Conservation (phyloP, 352 stramenopile species). For the Globisporangium paddicum region DNA sequence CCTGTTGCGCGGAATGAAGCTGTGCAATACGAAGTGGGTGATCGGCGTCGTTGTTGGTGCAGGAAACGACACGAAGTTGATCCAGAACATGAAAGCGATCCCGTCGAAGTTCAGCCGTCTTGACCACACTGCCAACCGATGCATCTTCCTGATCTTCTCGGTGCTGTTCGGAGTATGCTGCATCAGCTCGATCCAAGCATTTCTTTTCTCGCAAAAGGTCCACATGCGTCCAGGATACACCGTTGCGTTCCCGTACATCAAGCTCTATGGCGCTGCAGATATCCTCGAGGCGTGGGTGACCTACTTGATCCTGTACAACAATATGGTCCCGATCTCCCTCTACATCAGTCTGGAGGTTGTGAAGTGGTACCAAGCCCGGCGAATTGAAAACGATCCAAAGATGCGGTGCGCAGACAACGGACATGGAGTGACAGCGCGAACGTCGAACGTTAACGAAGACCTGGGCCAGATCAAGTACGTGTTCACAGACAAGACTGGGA, state of each 20-base stretch:
- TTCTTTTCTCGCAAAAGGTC: slow-evolving; percentile 36
- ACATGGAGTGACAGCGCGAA: slow-evolving; percentile 80
- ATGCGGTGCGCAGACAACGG: slow-evolving; percentile 52
- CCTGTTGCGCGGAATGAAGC: slow-evolving; percentile 72
- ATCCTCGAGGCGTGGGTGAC: slow-evolving; percentile 72
- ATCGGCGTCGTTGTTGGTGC: slow-evolving; percentile 74
- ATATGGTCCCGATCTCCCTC: slow-evolving; percentile 95
- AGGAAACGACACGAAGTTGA: slow-evolving; percentile 76
- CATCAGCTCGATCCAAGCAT: slow-evolving; percentile 61
- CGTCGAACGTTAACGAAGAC: slow-evolving; percentile 94
- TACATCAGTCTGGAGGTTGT: slow-evolving; percentile 97
- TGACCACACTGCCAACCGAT: slow-evolving; percentile 73
- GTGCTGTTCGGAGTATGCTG: slow-evolving; percentile 68
- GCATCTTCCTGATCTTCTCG: slow-evolving; percentile 81
- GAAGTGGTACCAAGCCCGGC: slow-evolving; percentile 93
- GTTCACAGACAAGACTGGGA: slow-evolving; percentile 99
- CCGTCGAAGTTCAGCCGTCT: slow-evolving; percentile 84
- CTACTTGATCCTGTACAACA: slow-evolving; percentile 87
- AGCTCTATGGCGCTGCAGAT: slow-evolving; percentile 24
- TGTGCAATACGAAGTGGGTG: slow-evolving; percentile 82
- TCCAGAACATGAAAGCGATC: slow-evolving; percentile 85
- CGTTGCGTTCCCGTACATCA: slow-evolving; percentile 25
- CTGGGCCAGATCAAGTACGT: slow-evolving; percentile 98
- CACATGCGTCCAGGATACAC: slow-evolving; percentile 18
- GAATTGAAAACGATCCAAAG: slow-evolving; percentile 86